These are phyloP conservation scores for Ogataea trehalophila DNA, from an alignment of 805 yeast genomes.

Conservation along the genomic window DNA sequence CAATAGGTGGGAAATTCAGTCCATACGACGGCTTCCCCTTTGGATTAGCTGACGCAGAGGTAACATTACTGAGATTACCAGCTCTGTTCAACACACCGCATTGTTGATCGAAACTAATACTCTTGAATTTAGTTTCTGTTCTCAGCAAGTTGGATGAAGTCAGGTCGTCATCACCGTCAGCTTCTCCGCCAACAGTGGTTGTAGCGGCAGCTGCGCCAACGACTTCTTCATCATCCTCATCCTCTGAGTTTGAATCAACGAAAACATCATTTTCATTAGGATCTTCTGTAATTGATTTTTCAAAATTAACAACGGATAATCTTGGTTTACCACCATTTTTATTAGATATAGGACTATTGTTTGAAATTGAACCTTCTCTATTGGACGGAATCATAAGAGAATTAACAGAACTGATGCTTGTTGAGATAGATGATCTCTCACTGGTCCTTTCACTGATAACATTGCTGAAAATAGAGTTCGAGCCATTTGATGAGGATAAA, in stretches of 20 bases:
- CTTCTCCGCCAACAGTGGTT: too few species aligned
- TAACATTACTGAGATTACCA: not conserved
- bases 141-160: too few species aligned
- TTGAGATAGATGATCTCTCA: conserved; percentile 23
- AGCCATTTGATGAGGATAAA: conserved; percentile 7
- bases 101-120: conserved; percentile 6
- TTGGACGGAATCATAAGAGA: conserved; percentile 13
- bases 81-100: not conserved
- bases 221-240: conserved; percentile 2
- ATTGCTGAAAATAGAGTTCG: too few species aligned
- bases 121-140: conserved; percentile 6
- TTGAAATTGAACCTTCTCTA: conserved; percentile 11
- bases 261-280: conserved; percentile 12
- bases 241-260: conserved; percentile 14
- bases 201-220: too few species aligned
- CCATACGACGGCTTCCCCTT: too few species aligned
- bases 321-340: conserved; percentile 6
- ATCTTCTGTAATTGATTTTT: conserved; percentile 14
- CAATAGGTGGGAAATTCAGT: not conserved
- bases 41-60: too few species aligned
- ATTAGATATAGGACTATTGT: not conserved
- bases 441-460: conserved; percentile 11
- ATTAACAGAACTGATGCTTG: conserved; percentile 20
- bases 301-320: conserved; percentile 10
- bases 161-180: too few species aligned